These are phyloP conservation scores for Spathaspora sp. DNA, from an alignment of 1,139 yeast genomes.

Conservation along the genomic window DNA sequence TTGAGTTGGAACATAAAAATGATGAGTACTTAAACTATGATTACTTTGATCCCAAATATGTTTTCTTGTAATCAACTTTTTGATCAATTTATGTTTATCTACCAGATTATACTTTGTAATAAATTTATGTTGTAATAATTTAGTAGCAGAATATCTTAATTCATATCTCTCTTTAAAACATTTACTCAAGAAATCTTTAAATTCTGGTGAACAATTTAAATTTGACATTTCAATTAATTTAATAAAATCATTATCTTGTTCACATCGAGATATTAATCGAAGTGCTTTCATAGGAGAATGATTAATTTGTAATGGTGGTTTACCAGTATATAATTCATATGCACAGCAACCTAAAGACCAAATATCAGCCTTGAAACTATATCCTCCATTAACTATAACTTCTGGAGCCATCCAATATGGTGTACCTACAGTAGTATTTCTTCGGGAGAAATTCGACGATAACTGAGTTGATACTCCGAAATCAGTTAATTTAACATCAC, in stretches of 20 bases:
- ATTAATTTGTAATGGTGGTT: slow-evolving; percentile 72
- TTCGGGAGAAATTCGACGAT: slow-evolving; percentile 69
- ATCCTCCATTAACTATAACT: slow-evolving; percentile 81
- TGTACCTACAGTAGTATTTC: slow-evolving; percentile 95
- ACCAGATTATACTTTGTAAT: slow-evolving; percentile 29
- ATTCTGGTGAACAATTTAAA: slow-evolving; percentile 19
- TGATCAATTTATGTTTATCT: slow-evolving; percentile 21
- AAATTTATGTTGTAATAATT: slow-evolving; percentile 61
- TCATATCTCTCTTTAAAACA: slow-evolving; percentile 67
- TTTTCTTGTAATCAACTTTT: slow-evolving; percentile 38
- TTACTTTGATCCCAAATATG: slow-evolving; percentile 45
- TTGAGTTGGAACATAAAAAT: slow-evolving; percentile 43
- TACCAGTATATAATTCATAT: slow-evolving; percentile 77
- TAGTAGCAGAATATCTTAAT: slow-evolving; percentile 56
- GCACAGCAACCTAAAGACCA: slow-evolving; percentile 97
- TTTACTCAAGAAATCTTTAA: slow-evolving; percentile 59
- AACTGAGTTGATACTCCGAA: slow-evolving; percentile 93
- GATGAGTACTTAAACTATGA: slow-evolving; percentile 29
- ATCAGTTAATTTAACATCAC: slow-evolving; percentile 90
- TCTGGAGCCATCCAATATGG: slow-evolving; percentile 99
- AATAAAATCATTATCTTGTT: slow-evolving; percentile 31
- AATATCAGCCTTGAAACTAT: slow-evolving; percentile 85
- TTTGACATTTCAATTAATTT: slow-evolving; percentile 29
- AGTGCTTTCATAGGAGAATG: slow-evolving; percentile 81
- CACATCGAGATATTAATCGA: slow-evolving; percentile 43